phyloP scores from a whole-genome alignment of 1,284 basidiomycete species.

The Hemileccinum hortonii region DNA sequence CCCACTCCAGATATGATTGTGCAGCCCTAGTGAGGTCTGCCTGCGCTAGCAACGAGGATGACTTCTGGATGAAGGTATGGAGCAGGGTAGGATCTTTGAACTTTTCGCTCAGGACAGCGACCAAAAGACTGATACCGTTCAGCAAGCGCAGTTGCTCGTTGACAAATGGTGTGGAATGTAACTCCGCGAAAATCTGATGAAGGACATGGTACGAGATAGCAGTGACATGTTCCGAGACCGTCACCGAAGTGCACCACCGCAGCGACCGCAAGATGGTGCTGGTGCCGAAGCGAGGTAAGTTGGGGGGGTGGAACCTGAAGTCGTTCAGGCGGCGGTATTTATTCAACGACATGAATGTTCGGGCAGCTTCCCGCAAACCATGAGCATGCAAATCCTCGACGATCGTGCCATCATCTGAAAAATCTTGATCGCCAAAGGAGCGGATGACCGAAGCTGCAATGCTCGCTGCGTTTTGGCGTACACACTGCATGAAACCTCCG shows the following conservation, averaged over 20 bases:
- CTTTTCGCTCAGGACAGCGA: constrained; percentile 55
- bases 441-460: constrained; percentile 59
- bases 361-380: constrained; percentile 34
- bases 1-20: constrained; percentile 78
- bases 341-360: constrained; percentile 50
- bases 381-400: constrained; percentile 40
- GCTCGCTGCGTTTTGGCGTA: constrained; percentile 51
- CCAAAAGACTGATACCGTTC: constrained; percentile 72
- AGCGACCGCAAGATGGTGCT: constrained; percentile 54
- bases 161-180: constrained; percentile 73
- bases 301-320: constrained; percentile 57
- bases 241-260: constrained; percentile 50
- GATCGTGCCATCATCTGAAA: constrained; percentile 47
- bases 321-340: constrained; percentile 48
- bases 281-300: constrained; percentile 57
- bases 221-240: constrained; percentile 40
- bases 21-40: constrained; percentile 67
- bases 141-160: constrained; percentile 84
- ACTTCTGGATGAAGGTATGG: constrained; percentile 67
- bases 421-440: constrained; percentile 61
- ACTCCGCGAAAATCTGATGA: constrained; percentile 67
- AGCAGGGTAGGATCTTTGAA: constrained; percentile 62
- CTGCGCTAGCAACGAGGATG: constrained; percentile 64
- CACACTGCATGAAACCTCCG: constrained; percentile 38
- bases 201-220: constrained; percentile 75